Percentiles rank a stretch among this genome's conserved stretches.
Evolutionary conservation across 768 basidiomycete species (phyloP).

Genomic region (Rhodotorula toruloides): DNA sequence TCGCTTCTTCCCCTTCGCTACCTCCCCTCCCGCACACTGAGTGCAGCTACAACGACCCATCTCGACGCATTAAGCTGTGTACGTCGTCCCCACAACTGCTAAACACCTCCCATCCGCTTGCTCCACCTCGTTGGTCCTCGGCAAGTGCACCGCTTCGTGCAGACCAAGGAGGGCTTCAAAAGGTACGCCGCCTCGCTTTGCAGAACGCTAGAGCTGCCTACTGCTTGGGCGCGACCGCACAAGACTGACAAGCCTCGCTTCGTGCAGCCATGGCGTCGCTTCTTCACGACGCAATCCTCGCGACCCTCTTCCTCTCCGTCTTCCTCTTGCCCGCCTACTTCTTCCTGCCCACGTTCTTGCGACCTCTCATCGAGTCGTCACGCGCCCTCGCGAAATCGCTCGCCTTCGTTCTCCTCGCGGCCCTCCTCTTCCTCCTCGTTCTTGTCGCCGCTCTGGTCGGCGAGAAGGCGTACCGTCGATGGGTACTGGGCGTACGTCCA

Average conservation of each 20-base stretch:
- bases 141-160: no score
- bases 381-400: conserved; percentile 1
- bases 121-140: no score
- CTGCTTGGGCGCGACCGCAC: background rate
- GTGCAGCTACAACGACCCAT: no score
- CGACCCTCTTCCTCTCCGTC: background rate
- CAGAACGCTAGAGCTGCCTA: no score
- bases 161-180: no score
- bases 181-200: background rate
- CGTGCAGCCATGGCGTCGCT: background rate
- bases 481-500: background rate
- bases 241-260: background rate
- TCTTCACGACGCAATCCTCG: background rate
- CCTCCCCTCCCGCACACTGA: no score
- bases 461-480: conserved; percentile 24
- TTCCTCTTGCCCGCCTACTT: conserved; percentile 19
- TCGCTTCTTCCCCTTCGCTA: no score
- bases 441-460: conserved; percentile 14
- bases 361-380: background rate
- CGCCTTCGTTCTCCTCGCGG: background rate
- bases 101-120: background rate
- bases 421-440: background rate
- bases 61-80: no score
- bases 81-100: no score
- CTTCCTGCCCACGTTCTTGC: conserved; percentile 11